Percentiles rank a stretch among this genome's conserved stretches.
phyloP scores from a whole-genome alignment of 169 alveolate species.

The Plasmodium inui region DNA sequence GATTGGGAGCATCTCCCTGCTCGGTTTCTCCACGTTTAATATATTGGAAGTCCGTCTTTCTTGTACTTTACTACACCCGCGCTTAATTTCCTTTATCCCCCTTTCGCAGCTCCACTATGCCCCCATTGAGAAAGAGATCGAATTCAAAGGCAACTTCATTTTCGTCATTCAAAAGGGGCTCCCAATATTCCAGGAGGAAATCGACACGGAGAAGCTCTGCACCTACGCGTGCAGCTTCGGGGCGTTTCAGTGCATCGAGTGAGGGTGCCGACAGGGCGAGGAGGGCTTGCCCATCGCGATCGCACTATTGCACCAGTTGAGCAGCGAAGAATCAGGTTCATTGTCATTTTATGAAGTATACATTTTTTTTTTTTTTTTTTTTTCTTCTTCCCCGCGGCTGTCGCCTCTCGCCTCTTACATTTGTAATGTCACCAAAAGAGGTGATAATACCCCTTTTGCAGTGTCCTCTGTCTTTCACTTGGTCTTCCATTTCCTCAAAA shows the following conservation, averaged over 20 bases:
- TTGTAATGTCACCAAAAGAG: neutral
- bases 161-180: slow-evolving; percentile 64
- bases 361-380: neutral
- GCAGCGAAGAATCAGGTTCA: neutral
- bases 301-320: neutral
- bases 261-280: neutral
- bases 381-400: neutral
- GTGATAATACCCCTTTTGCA: neutral
- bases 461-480: neutral
- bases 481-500: neutral
- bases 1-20: neutral
- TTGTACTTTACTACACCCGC: neutral
- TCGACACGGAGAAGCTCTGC: slow-evolving; percentile 25
- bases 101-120: slow-evolving; percentile 32
- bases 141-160: slow-evolving; percentile 26
- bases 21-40: neutral
- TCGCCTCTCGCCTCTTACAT: neutral
- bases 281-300: neutral
- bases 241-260: slow-evolving; percentile 12
- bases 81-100: neutral
- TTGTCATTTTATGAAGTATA: neutral
- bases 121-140: slow-evolving; percentile 52
- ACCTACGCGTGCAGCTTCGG: slow-evolving; percentile 43
- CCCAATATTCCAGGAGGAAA: slow-evolving; percentile 53
- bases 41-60: neutral